Evolutionary conservation across 116 monocot genomes (phyloP), one percentile per base, ranked within the genome.

Genomic region (Zostera marina): DNA sequence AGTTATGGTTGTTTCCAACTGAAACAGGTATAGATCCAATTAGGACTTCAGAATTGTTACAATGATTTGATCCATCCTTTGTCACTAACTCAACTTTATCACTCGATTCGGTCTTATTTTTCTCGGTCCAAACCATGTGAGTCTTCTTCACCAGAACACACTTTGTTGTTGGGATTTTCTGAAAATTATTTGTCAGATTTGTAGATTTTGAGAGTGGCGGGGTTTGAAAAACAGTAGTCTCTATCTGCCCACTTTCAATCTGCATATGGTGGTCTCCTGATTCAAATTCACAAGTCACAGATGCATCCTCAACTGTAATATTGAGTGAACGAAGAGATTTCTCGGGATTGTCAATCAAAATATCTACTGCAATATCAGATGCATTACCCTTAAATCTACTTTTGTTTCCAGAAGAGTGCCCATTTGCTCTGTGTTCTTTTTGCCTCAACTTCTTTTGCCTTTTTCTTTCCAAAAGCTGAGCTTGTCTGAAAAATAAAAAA

Each of bases 101-200:
- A 20, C 49, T 56, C 5, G 11, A n/a, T 56, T 56, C 56, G 16
- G n/a, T 12, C 56, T 38, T 56, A n/a, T 0, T 56, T 56, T 56
- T 56, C 56, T 38, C 38, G 15, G 56, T 38, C 56, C 56, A 56
- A 56, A 56, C 56, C 56, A 56, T 56, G 56, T 7, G 39, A 56
- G 56, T 3, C 11, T n/a, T 7, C 38, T 38, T 56, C 54, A 54
- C 13, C 4, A 7, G 14, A 38, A 56, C 19, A 39, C 12, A 15
- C 26, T 7, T 56, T 56, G 56, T 38, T 49, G 49, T 16, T 15
- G 15, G 53, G 25, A 53, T 22, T 53, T 20, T 11, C 53, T 53
- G 53, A 53, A 5, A 15, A 15, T 0, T 8, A 38, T 15, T 32
- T n/a, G 15, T 38, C 8, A 8, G 15, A 13, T 56, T 56, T 56